Base-by-base conservation (phyloP, 2,329 filamentous ascomycete species). In the Talaromyces sp. region DNA sequence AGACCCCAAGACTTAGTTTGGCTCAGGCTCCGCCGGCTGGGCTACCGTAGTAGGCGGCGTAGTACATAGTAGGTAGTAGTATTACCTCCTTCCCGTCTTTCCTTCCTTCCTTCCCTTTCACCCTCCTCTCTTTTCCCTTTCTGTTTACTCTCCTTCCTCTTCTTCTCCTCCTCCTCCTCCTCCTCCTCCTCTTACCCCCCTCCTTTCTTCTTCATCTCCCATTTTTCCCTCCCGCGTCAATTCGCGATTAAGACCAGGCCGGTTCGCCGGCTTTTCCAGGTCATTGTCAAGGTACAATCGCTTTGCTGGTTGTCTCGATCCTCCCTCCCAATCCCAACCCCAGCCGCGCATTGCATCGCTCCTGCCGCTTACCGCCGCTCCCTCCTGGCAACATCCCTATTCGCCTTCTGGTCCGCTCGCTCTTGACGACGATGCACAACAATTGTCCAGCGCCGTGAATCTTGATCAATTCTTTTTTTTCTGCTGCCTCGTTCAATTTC, bases 201-300 rank as follows among this genome's bases (percentile, higher is more conserved):
- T n/a, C 58, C 55, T 62, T 59, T 16, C 28, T 58, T 48, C 63
- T 48, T 44, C 35, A 23, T 58, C 54, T 56, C 61, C 35, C 66
- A 52, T 63, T 58, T 67, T 58, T 67, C 68, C 67, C 67, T 65
- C 64, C 63, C 65, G 64, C 62, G 67, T 67, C 63, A 58, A 64
- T 63, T 61, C 60, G 62, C 68, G 65, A 66, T 69, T 66, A 63
- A 65, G 66, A 64, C 60, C 64, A 63, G 60, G 64, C 56, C 63
- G 63, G 52, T 54, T 60, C 60, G 57, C 60, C 60, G 63, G 63
- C 63, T 64, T 64, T 50, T 48, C 55, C 33, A 63, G 59, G 64
- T 66, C 59, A 31, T 58, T 57, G 55, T 54, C 60, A 56, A 60
- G 54, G 12, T 52, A 50, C 25, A 55, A 39, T 55, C 42, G 25